Percentiles rank a stretch among this genome's conserved stretches.
Evolutionary conservation across 2,329 filamentous ascomycete genomes (phyloP).

Genomic region (Curvularia verruculosa): DNA sequence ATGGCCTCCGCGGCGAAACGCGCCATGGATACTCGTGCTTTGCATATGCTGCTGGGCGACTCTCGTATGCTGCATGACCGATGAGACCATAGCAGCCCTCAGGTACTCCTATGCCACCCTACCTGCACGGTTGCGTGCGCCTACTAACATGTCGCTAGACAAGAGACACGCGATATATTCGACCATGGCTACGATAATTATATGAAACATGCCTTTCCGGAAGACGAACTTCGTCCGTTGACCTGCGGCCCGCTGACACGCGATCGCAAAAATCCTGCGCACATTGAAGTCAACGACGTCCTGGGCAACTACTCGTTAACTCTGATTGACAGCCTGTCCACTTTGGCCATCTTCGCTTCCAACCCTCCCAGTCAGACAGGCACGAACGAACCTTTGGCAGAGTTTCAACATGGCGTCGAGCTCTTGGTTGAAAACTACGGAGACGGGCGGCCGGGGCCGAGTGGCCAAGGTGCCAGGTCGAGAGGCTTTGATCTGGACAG

Average conservation of each 20-base stretch:
- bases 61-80: conserved; percentile 52
- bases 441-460: conserved; percentile 73
- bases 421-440: conserved; percentile 83
- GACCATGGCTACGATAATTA: conserved; percentile 98
- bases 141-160: conserved; percentile 39
- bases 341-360: conserved; percentile 88
- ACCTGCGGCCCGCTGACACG: conserved; percentile 84
- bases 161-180: conserved; percentile 73
- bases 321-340: conserved; percentile 92
- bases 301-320: conserved; percentile 97
- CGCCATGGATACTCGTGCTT: conserved; percentile 42
- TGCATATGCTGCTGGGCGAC: conserved; percentile 42
- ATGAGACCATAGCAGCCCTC: conserved; percentile 49
- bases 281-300: conserved; percentile 91
- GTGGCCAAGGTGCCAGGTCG: conserved; percentile 72
- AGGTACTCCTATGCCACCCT: conserved; percentile 32
- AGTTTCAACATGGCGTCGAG: conserved; percentile 80
- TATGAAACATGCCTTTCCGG: conserved; percentile 90
- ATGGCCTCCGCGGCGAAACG: conserved; percentile 36
- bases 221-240: conserved; percentile 90
- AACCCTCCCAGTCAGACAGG: conserved; percentile 64
- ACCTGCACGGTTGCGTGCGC: background rate
- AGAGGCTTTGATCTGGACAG: conserved; percentile 93
- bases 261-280: conserved; percentile 77
- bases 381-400: conserved; percentile 56